Conservation (phyloP, 495 filamentous ascomycete genomes). For the Tetracladium marchalianum region DNA sequence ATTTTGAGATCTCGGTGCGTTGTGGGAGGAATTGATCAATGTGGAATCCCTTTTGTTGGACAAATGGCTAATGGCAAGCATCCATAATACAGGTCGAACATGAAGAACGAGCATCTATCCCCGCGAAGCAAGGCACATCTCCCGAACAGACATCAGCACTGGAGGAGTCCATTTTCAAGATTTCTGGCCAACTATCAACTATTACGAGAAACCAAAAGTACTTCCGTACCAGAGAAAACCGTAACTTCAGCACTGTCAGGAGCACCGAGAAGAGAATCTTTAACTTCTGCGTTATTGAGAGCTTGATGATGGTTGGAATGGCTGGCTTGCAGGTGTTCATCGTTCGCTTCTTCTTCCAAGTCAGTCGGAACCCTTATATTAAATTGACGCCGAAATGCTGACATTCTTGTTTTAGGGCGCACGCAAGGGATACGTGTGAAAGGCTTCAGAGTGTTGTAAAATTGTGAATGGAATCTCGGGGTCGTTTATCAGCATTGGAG, state of each 20-base stretch:
- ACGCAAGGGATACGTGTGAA: slow-evolving; percentile 48
- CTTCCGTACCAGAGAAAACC: slow-evolving; percentile 97
- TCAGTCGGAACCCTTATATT: slow-evolving; percentile 18
- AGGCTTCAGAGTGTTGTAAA: background rate
- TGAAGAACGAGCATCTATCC: slow-evolving; percentile 63
- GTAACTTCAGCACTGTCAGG: slow-evolving; percentile 95
- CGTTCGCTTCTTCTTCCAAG: slow-evolving; percentile 98
- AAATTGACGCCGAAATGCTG: slow-evolving; percentile 10
- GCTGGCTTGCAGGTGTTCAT: slow-evolving; percentile 95
- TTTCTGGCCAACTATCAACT: slow-evolving; percentile 89
- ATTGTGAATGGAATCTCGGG: background rate
- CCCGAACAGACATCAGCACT: slow-evolving; percentile 87
- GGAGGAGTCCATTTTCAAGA: slow-evolving; percentile 92
- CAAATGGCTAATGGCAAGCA: background rate
- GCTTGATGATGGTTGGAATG: slow-evolving; percentile 89
- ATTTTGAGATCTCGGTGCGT: slow-evolving; percentile 94
- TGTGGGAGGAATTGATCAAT: background rate
- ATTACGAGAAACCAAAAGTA: slow-evolving; percentile 98
- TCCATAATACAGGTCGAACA: slow-evolving; percentile 68
- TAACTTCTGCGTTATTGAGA: slow-evolving; percentile 94
- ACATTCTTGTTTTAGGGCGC: slow-evolving; percentile 29
- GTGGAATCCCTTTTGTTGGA: too few species aligned
- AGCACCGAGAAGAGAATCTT: slow-evolving; percentile 94
- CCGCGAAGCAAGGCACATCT: slow-evolving; percentile 80
- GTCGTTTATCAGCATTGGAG: background rate